These are phyloP conservation scores for Tubosaeta sp. DNA, from an alignment of 768 basidiomycete genomes.

Conservation along the genomic window DNA sequence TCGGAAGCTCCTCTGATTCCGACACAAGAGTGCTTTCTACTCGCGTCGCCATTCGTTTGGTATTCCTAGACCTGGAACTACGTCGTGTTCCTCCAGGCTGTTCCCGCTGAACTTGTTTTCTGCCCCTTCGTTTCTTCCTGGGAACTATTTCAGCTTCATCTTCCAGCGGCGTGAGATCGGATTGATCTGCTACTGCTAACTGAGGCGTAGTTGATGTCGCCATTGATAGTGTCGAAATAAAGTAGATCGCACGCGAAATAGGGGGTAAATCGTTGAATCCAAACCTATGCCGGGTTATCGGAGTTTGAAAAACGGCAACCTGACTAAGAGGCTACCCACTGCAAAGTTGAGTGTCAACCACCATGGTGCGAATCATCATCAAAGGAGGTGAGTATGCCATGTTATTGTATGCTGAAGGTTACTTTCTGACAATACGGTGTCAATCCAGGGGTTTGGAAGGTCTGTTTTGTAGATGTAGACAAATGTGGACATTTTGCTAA, in stretches of 20 bases:
- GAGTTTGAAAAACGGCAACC: constrained; percentile 18
- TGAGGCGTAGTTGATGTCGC: background rate
- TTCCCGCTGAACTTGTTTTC: background rate
- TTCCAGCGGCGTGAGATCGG: constrained; percentile 16
- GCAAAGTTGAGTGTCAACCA: background rate
- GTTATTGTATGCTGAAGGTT: background rate
- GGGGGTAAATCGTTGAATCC: background rate
- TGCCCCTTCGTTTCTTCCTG: background rate
- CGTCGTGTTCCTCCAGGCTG: background rate
- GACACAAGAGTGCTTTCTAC: constrained; percentile 5
- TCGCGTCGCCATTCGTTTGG: constrained; percentile 7
- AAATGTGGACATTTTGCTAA: background rate
- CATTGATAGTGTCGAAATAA: background rate
- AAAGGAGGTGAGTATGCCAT: constrained; percentile 63
- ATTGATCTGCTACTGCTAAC: constrained; percentile 1
- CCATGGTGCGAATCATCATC: constrained; percentile 87
- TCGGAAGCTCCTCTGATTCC: constrained; percentile 8
- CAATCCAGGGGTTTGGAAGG: constrained; percentile 76
- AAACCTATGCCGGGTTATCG: constrained; percentile 6
- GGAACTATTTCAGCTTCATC: constrained; percentile 1
- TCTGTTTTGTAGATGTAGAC: constrained; percentile 27
- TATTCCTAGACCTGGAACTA: background rate
- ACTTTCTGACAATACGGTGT: constrained; percentile 2
- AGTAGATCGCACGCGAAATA: background rate
- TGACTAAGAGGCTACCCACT: background rate